Percentiles rank a stretch among this genome's conserved stretches.
Conservation (phyloP, 768 basidiomycete species). For the Cubamyces lactineus region DNA sequence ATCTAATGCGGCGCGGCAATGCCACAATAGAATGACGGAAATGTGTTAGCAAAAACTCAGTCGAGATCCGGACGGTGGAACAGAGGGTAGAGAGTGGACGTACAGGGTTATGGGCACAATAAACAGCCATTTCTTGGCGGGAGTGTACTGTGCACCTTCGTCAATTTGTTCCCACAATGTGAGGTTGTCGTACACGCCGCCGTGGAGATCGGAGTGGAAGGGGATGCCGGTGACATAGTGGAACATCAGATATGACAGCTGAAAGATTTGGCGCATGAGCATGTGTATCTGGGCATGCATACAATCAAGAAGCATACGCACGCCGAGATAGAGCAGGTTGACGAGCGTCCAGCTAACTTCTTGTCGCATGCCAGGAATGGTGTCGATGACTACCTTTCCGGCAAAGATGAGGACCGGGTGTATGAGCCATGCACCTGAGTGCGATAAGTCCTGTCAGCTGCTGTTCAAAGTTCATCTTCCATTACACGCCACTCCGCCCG, state of each 20-base stretch:
- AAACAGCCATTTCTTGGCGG: constrained; percentile 96
- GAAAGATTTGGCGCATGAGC: neutral
- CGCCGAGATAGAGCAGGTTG: constrained; percentile 88
- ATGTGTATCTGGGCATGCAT: neutral
- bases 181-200: constrained; percentile 95
- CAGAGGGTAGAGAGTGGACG: constrained; percentile 36
- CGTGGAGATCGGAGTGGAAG: constrained; percentile 84
- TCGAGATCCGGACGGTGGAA: neutral
- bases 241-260: constrained; percentile 99
- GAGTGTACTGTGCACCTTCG: constrained; percentile 97
- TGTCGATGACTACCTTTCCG: constrained; percentile 93
- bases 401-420: constrained; percentile 90
- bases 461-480: neutral
- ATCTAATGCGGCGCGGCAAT: constrained; percentile 50
- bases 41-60: neutral
- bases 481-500: neutral
- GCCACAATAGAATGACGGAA: constrained; percentile 21
- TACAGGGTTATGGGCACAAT: constrained; percentile 88
- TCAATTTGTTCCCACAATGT: constrained; percentile 99
- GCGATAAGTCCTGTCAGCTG: neutral
- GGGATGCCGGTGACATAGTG: constrained; percentile 98
- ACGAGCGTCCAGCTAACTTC: constrained; percentile 95
- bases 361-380: constrained; percentile 91
- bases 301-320: constrained; percentile 46
- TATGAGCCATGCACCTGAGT: constrained; percentile 93